Conservation (phyloP, 2,329 filamentous ascomycete genomes). For the Epichloe aotearoae region DNA sequence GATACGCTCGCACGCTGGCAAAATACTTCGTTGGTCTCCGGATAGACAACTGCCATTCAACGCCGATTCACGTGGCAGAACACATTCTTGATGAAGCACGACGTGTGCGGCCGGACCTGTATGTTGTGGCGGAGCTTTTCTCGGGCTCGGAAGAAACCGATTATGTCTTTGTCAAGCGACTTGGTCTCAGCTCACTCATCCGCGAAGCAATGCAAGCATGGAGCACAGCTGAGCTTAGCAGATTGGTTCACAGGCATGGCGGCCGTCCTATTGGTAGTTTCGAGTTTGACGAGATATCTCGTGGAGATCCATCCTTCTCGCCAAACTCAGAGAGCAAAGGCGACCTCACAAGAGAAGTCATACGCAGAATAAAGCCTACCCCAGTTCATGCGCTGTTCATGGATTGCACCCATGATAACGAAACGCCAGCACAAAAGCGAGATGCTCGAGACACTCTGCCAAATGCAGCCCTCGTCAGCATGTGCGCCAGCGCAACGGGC, state of each 20-base stretch:
- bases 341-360: slow-evolving; percentile 42
- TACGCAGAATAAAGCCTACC: slow-evolving; percentile 72
- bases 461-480: slow-evolving; percentile 84
- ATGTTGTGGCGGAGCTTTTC: slow-evolving; percentile 90
- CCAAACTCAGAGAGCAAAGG: slow-evolving; percentile 17
- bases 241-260: slow-evolving; percentile 84
- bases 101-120: slow-evolving; percentile 71
- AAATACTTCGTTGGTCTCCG: slow-evolving; percentile 92
- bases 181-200: slow-evolving; percentile 84
- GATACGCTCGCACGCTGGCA: slow-evolving; percentile 82
- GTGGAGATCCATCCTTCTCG: slow-evolving; percentile 33
- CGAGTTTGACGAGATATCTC: slow-evolving; percentile 75
- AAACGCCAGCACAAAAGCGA: slow-evolving; percentile 87
- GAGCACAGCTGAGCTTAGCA: slow-evolving; percentile 85
- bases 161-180: slow-evolving; percentile 84
- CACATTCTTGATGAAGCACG: slow-evolving; percentile 92
- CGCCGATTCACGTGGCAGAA: slow-evolving; percentile 85
- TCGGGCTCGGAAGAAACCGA: slow-evolving; percentile 93
- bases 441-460: slow-evolving; percentile 89
- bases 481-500: slow-evolving; percentile 89
- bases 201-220: slow-evolving; percentile 97
- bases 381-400: slow-evolving; percentile 92
- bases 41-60: slow-evolving; percentile 97
- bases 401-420: slow-evolving; percentile 99
- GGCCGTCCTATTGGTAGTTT: slow-evolving; percentile 94